phyloP scores from a whole-genome alignment of 1,139 yeast species.

The Zygoascus hellenicus region DNA sequence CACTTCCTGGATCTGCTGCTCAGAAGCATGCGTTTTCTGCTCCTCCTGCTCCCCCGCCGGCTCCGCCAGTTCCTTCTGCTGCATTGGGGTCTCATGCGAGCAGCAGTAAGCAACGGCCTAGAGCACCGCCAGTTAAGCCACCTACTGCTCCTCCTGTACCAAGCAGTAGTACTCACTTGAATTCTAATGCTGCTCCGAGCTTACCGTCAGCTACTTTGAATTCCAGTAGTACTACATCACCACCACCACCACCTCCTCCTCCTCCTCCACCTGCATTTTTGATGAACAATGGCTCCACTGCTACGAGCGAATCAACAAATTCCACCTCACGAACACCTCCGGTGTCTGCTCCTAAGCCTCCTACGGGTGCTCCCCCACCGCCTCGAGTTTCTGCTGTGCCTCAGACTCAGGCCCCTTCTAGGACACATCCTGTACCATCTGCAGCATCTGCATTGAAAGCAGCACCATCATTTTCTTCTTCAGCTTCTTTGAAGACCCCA shows the following conservation, averaged over 20 bases:
- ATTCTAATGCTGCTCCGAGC: too few relatives aligned
- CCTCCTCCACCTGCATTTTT: conserved; percentile 17
- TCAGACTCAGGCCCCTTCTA: conserved; percentile 18
- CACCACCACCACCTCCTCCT: conserved; percentile 21
- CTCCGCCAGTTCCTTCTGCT: conserved; percentile 21
- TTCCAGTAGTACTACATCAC: conserved; percentile 11
- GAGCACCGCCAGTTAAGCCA: conserved; percentile 18
- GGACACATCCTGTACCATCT: conserved; percentile 19
- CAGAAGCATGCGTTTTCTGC: background rate
- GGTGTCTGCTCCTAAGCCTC: too few relatives aligned
- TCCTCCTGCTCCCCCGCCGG: conserved; percentile 17
- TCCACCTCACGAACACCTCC: too few relatives aligned
- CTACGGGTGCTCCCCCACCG: conserved; percentile 16
- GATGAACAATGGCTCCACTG: too few relatives aligned
- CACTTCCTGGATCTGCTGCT: conserved; percentile 17
- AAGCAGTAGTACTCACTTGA: conserved; percentile 10
- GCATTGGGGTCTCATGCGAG: conserved; percentile 28
- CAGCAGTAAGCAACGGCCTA: conserved; percentile 23
- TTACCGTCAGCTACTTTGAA: background rate
- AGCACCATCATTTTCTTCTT: background rate
- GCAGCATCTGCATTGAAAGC: conserved; percentile 12
- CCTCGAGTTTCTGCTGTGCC: conserved; percentile 17
- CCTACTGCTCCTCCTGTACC: conserved; percentile 22
- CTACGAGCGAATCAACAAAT: too few relatives aligned
- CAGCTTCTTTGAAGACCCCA: conserved; percentile 2